Evolutionary conservation across 129 eudicot species (phyloP).

Genomic region (sunflower (Helianthus annuus)): DNA sequence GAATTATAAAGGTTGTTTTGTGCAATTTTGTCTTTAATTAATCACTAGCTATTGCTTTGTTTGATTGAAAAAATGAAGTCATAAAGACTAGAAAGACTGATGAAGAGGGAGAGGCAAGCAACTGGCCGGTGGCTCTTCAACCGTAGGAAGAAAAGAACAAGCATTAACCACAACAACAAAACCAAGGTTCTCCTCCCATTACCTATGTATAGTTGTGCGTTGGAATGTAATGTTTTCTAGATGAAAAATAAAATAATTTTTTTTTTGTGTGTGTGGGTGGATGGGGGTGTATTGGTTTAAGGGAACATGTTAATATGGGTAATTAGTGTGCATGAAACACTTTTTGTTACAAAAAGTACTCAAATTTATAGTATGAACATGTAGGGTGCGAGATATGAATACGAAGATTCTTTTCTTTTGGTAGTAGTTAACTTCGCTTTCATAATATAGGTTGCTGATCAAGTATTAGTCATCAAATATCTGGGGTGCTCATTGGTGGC

Average conservation of each 20-base stretch:
- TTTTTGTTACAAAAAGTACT: too few relatives aligned
- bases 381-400: too few relatives aligned
- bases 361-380: too few relatives aligned
- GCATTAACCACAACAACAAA: constrained; percentile 37
- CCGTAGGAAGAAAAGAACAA: neutral
- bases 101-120: constrained; percentile 52
- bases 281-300: too few relatives aligned
- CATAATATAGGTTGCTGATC: neutral
- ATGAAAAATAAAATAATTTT: too few relatives aligned
- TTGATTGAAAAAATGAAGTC: constrained; percentile 39
- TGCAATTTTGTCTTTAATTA: too few relatives aligned
- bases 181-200: constrained; percentile 49
- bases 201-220: constrained; percentile 9
- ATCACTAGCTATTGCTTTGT: constrained; percentile 9
- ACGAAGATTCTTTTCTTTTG: too few relatives aligned
- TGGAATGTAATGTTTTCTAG: too few relatives aligned
- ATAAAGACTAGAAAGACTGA: constrained; percentile 41
- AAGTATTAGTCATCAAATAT: neutral
- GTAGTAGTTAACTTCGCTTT: neutral
- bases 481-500: neutral
- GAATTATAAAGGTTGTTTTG: too few relatives aligned
- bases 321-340: too few relatives aligned
- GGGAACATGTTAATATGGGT: too few relatives aligned
- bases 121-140: constrained; percentile 7
- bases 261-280: too few relatives aligned